phyloP scores from a whole-genome alignment of 257 asterid genomes.

The Primulina huaijiensis region DNA sequence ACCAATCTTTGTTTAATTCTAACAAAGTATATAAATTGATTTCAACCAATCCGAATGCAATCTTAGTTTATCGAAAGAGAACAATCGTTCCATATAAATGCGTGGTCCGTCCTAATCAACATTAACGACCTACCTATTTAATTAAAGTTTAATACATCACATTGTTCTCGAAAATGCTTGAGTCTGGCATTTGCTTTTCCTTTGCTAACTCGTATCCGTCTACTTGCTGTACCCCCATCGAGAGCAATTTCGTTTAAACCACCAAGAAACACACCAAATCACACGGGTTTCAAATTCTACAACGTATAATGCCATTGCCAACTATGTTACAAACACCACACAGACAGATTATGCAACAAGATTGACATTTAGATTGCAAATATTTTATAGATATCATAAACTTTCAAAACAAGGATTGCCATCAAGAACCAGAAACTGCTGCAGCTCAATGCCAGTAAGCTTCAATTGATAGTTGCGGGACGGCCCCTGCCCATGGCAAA shows the following conservation, averaged over 20 bases:
- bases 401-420: constrained; percentile 21
- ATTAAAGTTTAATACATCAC: too few species aligned
- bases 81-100: too few species aligned
- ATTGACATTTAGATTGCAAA: not conserved
- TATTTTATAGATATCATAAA: constrained; percentile 16
- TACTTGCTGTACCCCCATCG: not conserved
- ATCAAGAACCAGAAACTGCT: constrained; percentile 17
- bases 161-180: not conserved
- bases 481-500: constrained; percentile 84
- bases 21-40: too few species aligned
- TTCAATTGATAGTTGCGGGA: constrained; percentile 44
- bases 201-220: not conserved
- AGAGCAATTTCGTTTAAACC: not conserved
- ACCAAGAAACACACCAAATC: constrained; percentile 8
- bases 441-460: not conserved
- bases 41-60: too few species aligned
- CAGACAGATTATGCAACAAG: constrained; percentile 5
- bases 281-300: constrained; percentile 14
- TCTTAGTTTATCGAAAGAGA: too few species aligned
- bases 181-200: not conserved
- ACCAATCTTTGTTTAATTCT: too few species aligned
- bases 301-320: constrained; percentile 2
- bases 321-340: constrained; percentile 11
- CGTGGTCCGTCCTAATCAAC: too few species aligned
- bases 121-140: too few species aligned